Evolutionary conservation across 108 stramenopile species (phyloP).

Genomic region (Pseudonitzschia multistriata): DNA sequence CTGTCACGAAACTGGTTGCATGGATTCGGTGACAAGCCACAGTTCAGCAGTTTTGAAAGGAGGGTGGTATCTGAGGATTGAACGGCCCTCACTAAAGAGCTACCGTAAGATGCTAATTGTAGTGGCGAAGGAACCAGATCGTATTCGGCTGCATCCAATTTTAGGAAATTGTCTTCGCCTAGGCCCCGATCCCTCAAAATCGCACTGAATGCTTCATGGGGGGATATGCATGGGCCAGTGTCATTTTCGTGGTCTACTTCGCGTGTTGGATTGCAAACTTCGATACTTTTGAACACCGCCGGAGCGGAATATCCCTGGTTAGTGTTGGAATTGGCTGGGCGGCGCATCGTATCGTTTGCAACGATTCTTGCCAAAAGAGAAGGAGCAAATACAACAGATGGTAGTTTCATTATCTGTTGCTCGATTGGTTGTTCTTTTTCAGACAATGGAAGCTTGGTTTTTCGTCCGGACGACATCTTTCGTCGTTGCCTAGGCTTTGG

Average conservation of each 20-base stretch:
- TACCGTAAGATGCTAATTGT: conserved; percentile 80
- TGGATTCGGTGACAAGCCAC: conserved; percentile 77
- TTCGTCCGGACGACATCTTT: neutral
- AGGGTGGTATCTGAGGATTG: conserved; percentile 53
- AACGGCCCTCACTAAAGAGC: conserved; percentile 70
- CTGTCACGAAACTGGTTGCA: conserved; percentile 90
- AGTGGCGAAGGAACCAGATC: conserved; percentile 68
- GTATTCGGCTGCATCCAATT: conserved; percentile 49
- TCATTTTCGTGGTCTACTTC: neutral
- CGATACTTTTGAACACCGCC: neutral
- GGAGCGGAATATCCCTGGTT: neutral
- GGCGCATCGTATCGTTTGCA: neutral
- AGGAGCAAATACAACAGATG: neutral
- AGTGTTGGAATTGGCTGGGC: neutral
- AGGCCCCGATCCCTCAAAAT: neutral
- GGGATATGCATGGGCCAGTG: neutral
- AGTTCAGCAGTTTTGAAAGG: conserved; percentile 49
- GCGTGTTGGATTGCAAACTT: neutral
- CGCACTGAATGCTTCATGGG: neutral
- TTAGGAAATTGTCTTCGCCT: conserved; percentile 18
- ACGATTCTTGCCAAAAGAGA: conserved; percentile 5
- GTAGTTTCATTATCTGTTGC: conserved; percentile 1
- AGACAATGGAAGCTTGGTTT: neutral
- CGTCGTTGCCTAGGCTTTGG: neutral
- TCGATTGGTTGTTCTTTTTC: conserved; percentile 1